A percentile compares a stretch with the other conserved stretches of the same genome.
Evolutionary conservation across 2,329 filamentous ascomycete genomes (phyloP).

Genomic region (Epichloe baconii): DNA sequence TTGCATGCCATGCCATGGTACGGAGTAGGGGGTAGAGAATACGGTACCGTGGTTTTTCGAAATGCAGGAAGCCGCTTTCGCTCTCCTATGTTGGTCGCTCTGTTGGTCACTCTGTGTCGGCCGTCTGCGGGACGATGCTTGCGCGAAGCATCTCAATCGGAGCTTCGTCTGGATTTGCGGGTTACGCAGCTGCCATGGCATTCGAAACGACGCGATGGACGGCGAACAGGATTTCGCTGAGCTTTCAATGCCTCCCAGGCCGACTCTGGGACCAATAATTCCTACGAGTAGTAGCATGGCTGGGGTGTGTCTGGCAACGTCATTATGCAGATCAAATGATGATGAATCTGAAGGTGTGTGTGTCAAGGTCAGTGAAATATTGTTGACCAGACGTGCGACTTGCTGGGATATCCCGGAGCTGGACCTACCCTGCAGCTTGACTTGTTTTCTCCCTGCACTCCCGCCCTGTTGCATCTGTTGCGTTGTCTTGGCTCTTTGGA

Average conservation of each 20-base stretch:
- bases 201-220: not conserved
- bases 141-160: not conserved
- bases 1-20: not conserved
- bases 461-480: no score
- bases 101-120: not conserved
- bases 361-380: no score
- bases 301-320: not conserved
- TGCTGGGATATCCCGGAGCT: no score
- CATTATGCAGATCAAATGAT: not conserved
- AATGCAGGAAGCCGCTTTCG: conserved; percentile 12
- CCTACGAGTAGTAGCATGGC: not conserved
- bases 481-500: no score
- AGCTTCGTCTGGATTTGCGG: not conserved
- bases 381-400: no score
- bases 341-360: no score
- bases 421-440: no score
- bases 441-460: no score
- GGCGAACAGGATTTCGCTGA: not conserved
- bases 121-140: not conserved
- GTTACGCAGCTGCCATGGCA: not conserved
- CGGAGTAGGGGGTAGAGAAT: not conserved
- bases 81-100: conserved; percentile 8
- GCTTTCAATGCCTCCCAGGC: not conserved
- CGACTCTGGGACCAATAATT: not conserved
- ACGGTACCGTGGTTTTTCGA: not conserved